phyloP scores from a whole-genome alignment of 2,329 filamentous ascomycete species.

The Colletotrichum tropicicola region DNA sequence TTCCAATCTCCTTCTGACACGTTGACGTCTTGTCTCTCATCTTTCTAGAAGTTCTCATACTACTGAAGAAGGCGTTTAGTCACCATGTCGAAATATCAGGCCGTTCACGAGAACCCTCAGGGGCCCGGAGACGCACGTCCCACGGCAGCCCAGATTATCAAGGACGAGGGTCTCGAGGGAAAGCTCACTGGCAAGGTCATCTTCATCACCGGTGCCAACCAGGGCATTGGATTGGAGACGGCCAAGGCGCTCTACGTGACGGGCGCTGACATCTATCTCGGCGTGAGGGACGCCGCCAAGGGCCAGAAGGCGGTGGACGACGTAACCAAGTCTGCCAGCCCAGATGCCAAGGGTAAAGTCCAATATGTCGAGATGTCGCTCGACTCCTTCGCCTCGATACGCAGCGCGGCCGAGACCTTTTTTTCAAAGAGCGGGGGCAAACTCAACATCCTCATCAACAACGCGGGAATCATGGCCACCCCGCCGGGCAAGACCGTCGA shows the following conservation, averaged over 20 bases:
- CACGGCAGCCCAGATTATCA: conserved; percentile 26
- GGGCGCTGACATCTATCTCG: conserved; percentile 45
- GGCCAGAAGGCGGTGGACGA: conserved; percentile 37
- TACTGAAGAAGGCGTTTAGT: not conserved
- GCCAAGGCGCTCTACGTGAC: conserved; percentile 45
- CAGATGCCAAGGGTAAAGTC: not conserved
- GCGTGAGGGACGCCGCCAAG: conserved; percentile 44
- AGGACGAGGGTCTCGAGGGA: conserved; percentile 19
- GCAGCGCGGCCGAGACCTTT: conserved; percentile 41
- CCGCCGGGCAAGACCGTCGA: conserved; percentile 25
- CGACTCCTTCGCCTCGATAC: conserved; percentile 29
- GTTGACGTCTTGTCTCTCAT: no score
- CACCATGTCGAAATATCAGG: not conserved
- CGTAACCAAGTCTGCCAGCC: conserved; percentile 6
- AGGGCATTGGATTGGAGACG: conserved; percentile 48
- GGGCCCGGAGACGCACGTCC: conserved; percentile 29
- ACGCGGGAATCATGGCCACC: conserved; percentile 40
- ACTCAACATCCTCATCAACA: conserved; percentile 46
- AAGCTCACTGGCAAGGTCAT: conserved; percentile 43
- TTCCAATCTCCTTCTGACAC: no score
- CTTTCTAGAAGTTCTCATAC: not conserved
- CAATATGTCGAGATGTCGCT: conserved; percentile 7
- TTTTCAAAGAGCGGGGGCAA: conserved; percentile 34
- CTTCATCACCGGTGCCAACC: conserved; percentile 47
- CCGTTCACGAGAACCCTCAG: not conserved